A percentile compares a stretch with the other conserved stretches of the same genome.
phyloP scores from a whole-genome alignment of 495 filamentous ascomycete species.

The Penicillium ochrochloron region DNA sequence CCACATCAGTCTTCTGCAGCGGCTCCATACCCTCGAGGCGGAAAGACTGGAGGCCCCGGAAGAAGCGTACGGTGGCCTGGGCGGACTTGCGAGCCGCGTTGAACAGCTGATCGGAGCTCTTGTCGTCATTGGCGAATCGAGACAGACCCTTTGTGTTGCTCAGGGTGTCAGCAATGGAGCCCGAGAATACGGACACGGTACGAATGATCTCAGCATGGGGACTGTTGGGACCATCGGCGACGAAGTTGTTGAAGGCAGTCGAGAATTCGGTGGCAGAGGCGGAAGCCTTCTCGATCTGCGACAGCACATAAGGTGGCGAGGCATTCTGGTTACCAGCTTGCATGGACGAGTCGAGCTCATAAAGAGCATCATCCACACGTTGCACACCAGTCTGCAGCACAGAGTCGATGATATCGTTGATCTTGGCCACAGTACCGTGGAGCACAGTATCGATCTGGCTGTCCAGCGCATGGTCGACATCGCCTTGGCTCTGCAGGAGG shows the following conservation, averaged over 20 bases:
- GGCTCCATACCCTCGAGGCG: conserved; percentile 86
- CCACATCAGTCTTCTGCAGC: conserved; percentile 88
- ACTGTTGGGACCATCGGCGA: conserved; percentile 94
- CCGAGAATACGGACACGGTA: conserved; percentile 85
- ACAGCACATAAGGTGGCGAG: conserved; percentile 92
- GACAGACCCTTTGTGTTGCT: conserved; percentile 96
- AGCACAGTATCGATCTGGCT: conserved; percentile 88
- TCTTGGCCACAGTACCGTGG: conserved; percentile 82
- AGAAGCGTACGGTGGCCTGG: conserved; percentile 89
- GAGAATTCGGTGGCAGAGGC: conserved; percentile 94
- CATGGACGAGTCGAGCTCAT: conserved; percentile 96
- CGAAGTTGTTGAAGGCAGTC: conserved; percentile 96
- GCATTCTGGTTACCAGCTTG: conserved; percentile 98
- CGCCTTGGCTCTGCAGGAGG: conserved; percentile 61
- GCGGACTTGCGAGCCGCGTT: conserved; percentile 83
- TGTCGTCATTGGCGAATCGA: conserved; percentile 92
- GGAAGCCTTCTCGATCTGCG: conserved; percentile 96
- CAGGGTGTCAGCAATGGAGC: conserved; percentile 90
- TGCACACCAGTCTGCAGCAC: conserved; percentile 92
- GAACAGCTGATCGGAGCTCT: conserved; percentile 83
- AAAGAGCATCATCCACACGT: conserved; percentile 93
- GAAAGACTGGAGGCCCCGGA: conserved; percentile 92
- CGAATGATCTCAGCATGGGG: conserved; percentile 91
- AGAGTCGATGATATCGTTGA: conserved; percentile 97
- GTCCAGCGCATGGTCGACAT: conserved; percentile 81